A percentile compares a stretch with the other conserved stretches of the same genome.
phyloP scores from a whole-genome alignment of 164 flowering plant species.

The Stephania cephalantha region DNA sequence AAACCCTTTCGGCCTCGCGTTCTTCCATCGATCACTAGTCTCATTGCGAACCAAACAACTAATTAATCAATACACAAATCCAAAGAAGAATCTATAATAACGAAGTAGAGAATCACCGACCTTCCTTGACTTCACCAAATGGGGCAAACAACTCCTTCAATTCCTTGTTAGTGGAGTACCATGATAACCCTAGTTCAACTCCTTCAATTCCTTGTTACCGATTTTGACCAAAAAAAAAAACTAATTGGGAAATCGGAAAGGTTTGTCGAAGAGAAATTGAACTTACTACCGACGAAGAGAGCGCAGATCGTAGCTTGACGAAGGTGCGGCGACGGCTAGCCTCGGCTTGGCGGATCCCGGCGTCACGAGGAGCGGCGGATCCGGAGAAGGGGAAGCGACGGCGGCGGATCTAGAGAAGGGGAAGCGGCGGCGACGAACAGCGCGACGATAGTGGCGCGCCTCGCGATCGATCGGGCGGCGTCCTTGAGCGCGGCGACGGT shows the following conservation, averaged over 20 bases:
- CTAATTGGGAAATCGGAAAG: neutral
- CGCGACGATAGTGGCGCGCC: too few relatives aligned
- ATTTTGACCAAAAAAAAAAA: neutral
- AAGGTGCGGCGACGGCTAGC: too few relatives aligned
- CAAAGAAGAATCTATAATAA: neutral
- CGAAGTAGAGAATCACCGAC: constrained; percentile 23
- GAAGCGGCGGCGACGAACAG: too few relatives aligned
- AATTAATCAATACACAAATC: neutral
- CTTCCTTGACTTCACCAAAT: constrained; percentile 57
- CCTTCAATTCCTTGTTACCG: neutral
- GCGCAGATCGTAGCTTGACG: too few relatives aligned
- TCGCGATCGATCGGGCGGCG: too few relatives aligned
- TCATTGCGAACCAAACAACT: constrained; percentile 30
- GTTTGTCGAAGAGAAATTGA: neutral
- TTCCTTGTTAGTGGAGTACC: constrained; percentile 39
- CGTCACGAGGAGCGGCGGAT: too few relatives aligned
- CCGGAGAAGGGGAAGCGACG: too few relatives aligned
- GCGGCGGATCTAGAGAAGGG: too few relatives aligned
- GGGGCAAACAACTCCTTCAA: constrained; percentile 46
- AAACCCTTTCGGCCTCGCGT: constrained; percentile 75
- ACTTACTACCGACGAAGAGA: constrained; percentile 15
- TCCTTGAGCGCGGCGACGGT: too few relatives aligned
- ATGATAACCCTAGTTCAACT: constrained; percentile 49
- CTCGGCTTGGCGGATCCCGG: too few relatives aligned
- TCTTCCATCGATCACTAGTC: constrained; percentile 44